Percentiles rank a stretch among this genome's conserved stretches.
phyloP scores from a whole-genome alignment of 352 stramenopile species.

The Globisporangium spinosum region DNA sequence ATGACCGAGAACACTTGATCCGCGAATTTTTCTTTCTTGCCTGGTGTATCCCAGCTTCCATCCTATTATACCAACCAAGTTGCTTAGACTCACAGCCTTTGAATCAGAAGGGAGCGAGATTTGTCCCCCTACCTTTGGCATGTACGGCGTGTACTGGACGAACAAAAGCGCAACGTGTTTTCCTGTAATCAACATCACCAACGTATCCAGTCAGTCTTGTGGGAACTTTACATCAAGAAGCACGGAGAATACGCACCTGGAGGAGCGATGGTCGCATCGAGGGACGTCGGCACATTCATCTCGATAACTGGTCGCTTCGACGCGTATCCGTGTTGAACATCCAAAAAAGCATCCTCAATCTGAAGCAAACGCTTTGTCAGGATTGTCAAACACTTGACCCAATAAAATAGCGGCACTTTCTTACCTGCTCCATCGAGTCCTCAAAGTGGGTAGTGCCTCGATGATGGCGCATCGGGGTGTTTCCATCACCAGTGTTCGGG shows the following conservation, averaged over 20 bases:
- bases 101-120: background rate
- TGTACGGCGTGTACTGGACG: slow-evolving; percentile 89
- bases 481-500: slow-evolving; percentile 55
- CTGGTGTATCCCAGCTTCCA: slow-evolving; percentile 67
- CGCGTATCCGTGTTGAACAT: slow-evolving; percentile 63
- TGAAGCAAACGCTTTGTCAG: slow-evolving; percentile 19
- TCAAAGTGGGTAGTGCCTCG: slow-evolving; percentile 90
- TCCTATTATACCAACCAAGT: slow-evolving; percentile 29
- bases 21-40: slow-evolving; percentile 78
- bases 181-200: slow-evolving; percentile 26
- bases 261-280: slow-evolving; percentile 76
- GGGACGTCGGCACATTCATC: slow-evolving; percentile 88
- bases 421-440: slow-evolving; percentile 59
- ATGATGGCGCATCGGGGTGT: slow-evolving; percentile 71
- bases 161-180: slow-evolving; percentile 90
- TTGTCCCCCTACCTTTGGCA: slow-evolving; percentile 46
- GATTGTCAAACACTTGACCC: background rate
- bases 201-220: background rate
- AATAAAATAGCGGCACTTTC: background rate
- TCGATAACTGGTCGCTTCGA: slow-evolving; percentile 85
- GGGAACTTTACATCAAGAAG: background rate
- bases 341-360: slow-evolving; percentile 88
- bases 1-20: slow-evolving; percentile 85
- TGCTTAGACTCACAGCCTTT: background rate
- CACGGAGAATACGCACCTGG: slow-evolving; percentile 30